These are phyloP conservation scores for Saccharomycopsis sp. DNA, from an alignment of 805 yeast species.

Conservation along the genomic window DNA sequence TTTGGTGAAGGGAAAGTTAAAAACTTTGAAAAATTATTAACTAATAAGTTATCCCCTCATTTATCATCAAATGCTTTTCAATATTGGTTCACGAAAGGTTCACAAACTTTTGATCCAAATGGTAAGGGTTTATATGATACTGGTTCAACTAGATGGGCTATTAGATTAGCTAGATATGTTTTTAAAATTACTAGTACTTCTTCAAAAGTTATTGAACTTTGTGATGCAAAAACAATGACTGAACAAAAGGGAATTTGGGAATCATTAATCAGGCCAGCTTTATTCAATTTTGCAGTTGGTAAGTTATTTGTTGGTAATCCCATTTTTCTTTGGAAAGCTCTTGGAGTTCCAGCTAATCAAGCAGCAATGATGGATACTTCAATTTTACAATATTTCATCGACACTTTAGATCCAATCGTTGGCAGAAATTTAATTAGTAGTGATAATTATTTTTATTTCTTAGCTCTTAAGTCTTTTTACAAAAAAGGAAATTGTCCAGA, in stretches of 20 bases:
- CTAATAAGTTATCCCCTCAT: slow-evolving; percentile 51
- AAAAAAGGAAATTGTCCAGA: slow-evolving; percentile 61
- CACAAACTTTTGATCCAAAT: slow-evolving; percentile 39
- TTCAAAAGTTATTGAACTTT: slow-evolving; percentile 41
- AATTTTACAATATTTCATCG: slow-evolving; percentile 58
- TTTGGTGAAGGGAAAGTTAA: slow-evolving; percentile 67
- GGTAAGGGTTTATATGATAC: slow-evolving; percentile 68
- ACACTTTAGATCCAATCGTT: slow-evolving; percentile 70
- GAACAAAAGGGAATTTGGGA: slow-evolving; percentile 63
- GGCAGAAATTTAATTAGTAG: slow-evolving; percentile 49
- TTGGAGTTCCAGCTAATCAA: slow-evolving; percentile 84
- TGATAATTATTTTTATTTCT: slow-evolving; percentile 73
- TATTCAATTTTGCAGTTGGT: slow-evolving; percentile 61
- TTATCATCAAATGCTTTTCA: slow-evolving; percentile 75
- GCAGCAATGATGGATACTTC: slow-evolving; percentile 71
- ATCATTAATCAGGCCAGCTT: slow-evolving; percentile 49
- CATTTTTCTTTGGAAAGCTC: slow-evolving; percentile 76
- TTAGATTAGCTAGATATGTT: slow-evolving; percentile 52
- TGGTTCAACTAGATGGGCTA: slow-evolving; percentile 82
- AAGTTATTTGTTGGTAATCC: slow-evolving; percentile 69
- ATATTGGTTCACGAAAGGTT: slow-evolving; percentile 64
- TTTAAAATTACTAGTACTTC: slow-evolving; percentile 47
- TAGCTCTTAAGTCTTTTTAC: slow-evolving; percentile 55
- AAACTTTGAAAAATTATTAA: slow-evolving; percentile 40
- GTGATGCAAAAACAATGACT: slow-evolving; percentile 44